phyloP scores from a whole-genome alignment of 768 basidiomycete genomes.

The Lactifluus volemus region DNA sequence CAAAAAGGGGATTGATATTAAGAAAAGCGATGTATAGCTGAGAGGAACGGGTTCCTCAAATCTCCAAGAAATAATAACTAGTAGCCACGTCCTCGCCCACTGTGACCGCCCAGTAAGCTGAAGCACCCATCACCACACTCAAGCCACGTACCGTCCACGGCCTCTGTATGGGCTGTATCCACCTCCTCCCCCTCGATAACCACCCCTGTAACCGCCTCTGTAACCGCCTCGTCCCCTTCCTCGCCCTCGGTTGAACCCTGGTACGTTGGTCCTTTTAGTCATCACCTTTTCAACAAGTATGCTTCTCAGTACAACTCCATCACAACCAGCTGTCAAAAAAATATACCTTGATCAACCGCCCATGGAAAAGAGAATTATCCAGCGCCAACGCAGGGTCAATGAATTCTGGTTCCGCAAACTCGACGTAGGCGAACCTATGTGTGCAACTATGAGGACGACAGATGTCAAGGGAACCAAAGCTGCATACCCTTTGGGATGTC shows the following conservation, averaged over 20 bases:
- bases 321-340: background rate
- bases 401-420: conserved; percentile 89
- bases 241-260: conserved; percentile 80
- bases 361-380: conserved; percentile 94
- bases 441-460: conserved; percentile 8
- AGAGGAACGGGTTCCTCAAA: conserved; percentile 1
- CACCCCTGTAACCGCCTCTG: conserved; percentile 44
- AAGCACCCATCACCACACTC: background rate
- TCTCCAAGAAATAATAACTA: conserved; percentile 36
- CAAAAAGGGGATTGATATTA: conserved; percentile 5
- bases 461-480: conserved; percentile 12
- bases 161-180: conserved; percentile 59
- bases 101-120: conserved; percentile 23
- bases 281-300: conserved; percentile 54
- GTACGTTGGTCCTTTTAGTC: conserved; percentile 91
- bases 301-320: background rate
- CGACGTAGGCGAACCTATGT: conserved; percentile 91
- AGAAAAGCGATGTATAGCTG: background rate
- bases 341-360: conserved; percentile 82
- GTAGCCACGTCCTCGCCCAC: conserved; percentile 72
- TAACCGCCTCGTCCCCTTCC: conserved; percentile 49
- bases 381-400: conserved; percentile 87
- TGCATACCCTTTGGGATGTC: conserved; percentile 92
- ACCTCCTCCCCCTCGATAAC: conserved; percentile 45
- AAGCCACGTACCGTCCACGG: conserved; percentile 59